Evolutionary conservation across 176 grass and related monocot genomes (phyloP).

Genomic region (Tillandsia fasciculata): DNA sequence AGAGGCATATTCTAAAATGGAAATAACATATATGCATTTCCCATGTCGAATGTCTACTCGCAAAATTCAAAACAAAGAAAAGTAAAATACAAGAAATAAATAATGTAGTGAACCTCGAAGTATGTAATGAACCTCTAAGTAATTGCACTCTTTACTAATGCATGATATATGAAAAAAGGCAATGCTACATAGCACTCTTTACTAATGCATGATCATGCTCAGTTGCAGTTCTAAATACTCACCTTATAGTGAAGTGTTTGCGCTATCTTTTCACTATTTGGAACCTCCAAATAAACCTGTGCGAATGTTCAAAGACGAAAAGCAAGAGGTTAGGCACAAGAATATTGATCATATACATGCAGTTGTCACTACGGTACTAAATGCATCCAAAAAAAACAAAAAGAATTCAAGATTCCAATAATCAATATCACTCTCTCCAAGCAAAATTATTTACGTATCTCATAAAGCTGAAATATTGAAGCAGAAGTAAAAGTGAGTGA

Average conservation of each 20-base stretch:
- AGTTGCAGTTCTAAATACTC: background rate
- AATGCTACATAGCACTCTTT: background rate
- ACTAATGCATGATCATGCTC: background rate
- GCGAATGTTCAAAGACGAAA: background rate
- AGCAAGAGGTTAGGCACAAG: conserved; percentile 6
- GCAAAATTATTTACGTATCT: too few relatives aligned
- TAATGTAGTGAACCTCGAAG: too few relatives aligned
- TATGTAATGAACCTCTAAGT: background rate
- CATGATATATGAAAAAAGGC: background rate
- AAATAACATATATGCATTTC: background rate
- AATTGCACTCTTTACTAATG: background rate
- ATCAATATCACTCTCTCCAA: too few relatives aligned
- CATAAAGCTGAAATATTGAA: too few relatives aligned
- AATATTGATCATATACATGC: too few relatives aligned
- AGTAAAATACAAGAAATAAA: too few relatives aligned
- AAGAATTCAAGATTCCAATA: conserved; percentile 3
- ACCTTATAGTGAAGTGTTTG: conserved; percentile 58
- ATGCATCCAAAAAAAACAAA: too few relatives aligned
- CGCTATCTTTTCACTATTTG: conserved; percentile 49
- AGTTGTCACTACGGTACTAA: too few relatives aligned
- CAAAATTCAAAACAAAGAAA: background rate
- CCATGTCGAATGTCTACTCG: background rate
- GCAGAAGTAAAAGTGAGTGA: too few relatives aligned
- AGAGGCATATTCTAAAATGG: background rate
- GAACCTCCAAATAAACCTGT: conserved; percentile 72